Evolutionary conservation across 2,329 filamentous ascomycete genomes (phyloP).

Genomic region (Xylariaceae sp.): DNA sequence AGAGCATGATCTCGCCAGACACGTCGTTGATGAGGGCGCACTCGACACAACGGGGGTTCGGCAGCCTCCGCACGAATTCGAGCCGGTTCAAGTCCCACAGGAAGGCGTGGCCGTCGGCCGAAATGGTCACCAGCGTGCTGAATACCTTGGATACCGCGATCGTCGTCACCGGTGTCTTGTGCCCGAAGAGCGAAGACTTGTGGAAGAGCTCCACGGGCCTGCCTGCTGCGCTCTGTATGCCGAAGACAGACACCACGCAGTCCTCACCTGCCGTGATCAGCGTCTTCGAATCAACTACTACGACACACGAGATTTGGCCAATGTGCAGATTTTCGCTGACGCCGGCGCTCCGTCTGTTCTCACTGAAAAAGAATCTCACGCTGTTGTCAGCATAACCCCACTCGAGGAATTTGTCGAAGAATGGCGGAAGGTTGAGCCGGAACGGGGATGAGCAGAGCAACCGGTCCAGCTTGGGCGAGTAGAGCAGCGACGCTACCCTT

Average conservation of each 20-base stretch:
- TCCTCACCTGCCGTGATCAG: constrained; percentile 89
- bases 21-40: constrained; percentile 85
- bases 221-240: constrained; percentile 52
- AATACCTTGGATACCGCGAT: constrained; percentile 84
- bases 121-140: constrained; percentile 78
- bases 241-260: constrained; percentile 82
- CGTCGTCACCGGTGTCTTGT: constrained; percentile 73
- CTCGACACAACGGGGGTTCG: constrained; percentile 50
- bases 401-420: constrained; percentile 85
- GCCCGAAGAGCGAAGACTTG: constrained; percentile 78
- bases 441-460: constrained; percentile 79
- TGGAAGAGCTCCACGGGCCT: constrained; percentile 74
- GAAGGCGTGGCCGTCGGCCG: constrained; percentile 72
- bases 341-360: constrained; percentile 73
- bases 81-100: constrained; percentile 92
- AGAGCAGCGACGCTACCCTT: constrained; percentile 69
- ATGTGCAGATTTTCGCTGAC: constrained; percentile 92
- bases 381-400: constrained; percentile 95
- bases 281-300: constrained; percentile 83
- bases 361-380: constrained; percentile 81
- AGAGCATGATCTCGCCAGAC: constrained; percentile 82
- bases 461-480: constrained; percentile 72
- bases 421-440: constrained; percentile 76
- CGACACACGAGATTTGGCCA: constrained; percentile 74
- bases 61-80: constrained; percentile 73